Conservation (phyloP, 306 rosid species). For the Malus orientalis region DNA sequence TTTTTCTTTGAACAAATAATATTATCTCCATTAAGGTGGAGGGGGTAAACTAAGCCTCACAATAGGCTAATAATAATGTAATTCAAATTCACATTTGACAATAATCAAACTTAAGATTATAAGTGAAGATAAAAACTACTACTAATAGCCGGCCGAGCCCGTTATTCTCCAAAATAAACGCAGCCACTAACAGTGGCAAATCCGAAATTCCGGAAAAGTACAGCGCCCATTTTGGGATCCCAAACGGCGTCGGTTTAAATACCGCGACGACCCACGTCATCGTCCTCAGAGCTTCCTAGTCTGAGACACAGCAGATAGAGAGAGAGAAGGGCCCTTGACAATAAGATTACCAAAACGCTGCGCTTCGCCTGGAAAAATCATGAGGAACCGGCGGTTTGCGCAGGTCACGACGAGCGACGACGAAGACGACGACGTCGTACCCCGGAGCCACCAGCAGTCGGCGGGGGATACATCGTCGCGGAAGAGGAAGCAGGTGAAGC, state of each 20-base stretch:
- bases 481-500: constrained; percentile 48
- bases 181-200: neutral
- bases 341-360: neutral
- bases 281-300: neutral
- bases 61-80: accelerated
- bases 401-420: constrained; percentile 74
- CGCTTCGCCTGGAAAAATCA: constrained; percentile 4
- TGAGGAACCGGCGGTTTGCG: constrained; percentile 74
- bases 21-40: accelerated
- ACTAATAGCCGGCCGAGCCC: no score
- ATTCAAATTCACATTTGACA: accelerated
- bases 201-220: neutral
- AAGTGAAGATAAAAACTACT: no score
- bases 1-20: no score
- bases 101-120: no score
- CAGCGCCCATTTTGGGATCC: neutral
- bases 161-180: neutral
- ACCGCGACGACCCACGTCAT: neutral
- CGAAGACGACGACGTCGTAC: constrained; percentile 43
- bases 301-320: neutral
- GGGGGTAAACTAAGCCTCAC: accelerated
- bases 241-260: neutral
- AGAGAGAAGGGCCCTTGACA: neutral
- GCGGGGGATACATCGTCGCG: constrained; percentile 20
- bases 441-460: constrained; percentile 12